phyloP scores from a whole-genome alignment of 2,329 filamentous ascomycete species.

The Myotisia sp. region DNA sequence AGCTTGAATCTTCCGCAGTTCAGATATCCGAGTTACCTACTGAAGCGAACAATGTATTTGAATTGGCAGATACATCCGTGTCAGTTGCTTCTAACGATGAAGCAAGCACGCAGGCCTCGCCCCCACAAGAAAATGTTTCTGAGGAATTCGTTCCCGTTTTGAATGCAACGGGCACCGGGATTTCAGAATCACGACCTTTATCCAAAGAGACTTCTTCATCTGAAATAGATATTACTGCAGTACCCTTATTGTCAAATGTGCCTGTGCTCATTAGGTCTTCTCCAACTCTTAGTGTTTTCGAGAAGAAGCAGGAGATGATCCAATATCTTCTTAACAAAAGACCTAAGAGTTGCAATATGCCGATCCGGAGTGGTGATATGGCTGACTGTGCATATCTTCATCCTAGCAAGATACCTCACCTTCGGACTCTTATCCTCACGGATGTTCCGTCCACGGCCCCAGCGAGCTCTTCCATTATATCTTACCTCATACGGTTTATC shows the following conservation, averaged over 20 bases:
- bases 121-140: neutral
- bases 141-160: neutral
- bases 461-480: conserved; percentile 28
- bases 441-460: conserved; percentile 37
- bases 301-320: conserved; percentile 18
- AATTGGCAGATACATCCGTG: conserved; percentile 25
- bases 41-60: conserved; percentile 20
- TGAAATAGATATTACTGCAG: too few relatives aligned
- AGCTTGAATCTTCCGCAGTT: conserved; percentile 17
- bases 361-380: conserved; percentile 18
- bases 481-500: conserved; percentile 40
- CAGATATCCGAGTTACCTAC: conserved; percentile 25
- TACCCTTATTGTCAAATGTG: too few relatives aligned
- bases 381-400: conserved; percentile 31
- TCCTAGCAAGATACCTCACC: conserved; percentile 40
- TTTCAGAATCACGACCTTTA: neutral
- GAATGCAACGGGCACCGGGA: conserved; percentile 3
- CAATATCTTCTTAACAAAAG: conserved; percentile 27
- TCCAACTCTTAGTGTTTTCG: conserved; percentile 12
- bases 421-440: conserved; percentile 43
- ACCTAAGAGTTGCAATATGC: conserved; percentile 20
- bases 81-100: conserved; percentile 10
- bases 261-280: too few relatives aligned
- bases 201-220: too few relatives aligned
- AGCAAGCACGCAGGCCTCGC: neutral